phyloP scores from a whole-genome alignment of 139 green algal species.

The Eudorina sp. region DNA sequence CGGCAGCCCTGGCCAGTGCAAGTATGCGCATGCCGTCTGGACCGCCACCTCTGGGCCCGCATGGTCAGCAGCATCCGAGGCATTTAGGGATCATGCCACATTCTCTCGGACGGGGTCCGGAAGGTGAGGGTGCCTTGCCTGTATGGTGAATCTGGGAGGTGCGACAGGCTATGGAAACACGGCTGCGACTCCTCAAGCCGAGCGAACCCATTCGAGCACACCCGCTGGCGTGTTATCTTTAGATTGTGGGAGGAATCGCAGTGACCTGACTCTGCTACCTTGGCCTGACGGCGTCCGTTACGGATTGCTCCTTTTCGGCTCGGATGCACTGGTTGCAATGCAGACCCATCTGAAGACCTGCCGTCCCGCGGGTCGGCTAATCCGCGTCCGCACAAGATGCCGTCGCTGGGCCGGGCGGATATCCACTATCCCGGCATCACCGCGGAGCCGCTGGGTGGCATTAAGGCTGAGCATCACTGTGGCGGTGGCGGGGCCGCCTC shows the following conservation, averaged over 20 bases:
- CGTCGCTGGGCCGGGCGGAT: neutral
- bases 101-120: neutral
- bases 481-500: neutral
- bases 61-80: slow-evolving; percentile 13
- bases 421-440: neutral
- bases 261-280: too few species aligned
- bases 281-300: too few species aligned
- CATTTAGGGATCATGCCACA: neutral
- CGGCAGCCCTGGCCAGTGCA: neutral
- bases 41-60: neutral
- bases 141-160: too few species aligned
- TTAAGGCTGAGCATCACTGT: neutral
- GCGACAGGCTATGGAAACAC: too few species aligned
- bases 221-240: too few species aligned
- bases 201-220: too few species aligned
- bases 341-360: slow-evolving; percentile 1
- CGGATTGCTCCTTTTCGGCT: too few species aligned
- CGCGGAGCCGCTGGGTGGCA: neutral
- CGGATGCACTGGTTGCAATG: too few species aligned
- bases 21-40: slow-evolving; percentile 16
- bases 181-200: too few species aligned
- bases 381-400: slow-evolving; percentile 47
- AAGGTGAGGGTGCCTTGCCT: slow-evolving; percentile 19
- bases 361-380: slow-evolving; percentile 39
- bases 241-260: too few species aligned